Conservation (phyloP, 2,329 filamentous ascomycete species). For the Cytospora piceicola region DNA sequence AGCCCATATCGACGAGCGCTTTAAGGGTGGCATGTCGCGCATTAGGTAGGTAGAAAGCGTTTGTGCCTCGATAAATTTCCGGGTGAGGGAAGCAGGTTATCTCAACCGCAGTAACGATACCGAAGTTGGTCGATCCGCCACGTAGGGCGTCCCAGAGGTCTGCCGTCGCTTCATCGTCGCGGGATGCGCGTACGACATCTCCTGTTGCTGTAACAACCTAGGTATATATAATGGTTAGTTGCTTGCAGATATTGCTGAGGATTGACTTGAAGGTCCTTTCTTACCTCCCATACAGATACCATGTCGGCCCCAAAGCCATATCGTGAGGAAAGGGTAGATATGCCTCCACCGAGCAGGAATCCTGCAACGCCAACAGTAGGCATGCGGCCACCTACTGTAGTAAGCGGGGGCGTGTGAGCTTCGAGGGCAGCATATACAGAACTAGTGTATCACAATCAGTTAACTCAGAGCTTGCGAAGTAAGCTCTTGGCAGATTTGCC, state of each 20-base stretch:
- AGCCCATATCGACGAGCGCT: neutral
- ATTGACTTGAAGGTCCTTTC: neutral
- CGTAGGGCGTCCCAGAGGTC: constrained; percentile 5
- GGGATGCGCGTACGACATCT: constrained; percentile 11
- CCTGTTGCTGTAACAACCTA: constrained; percentile 16
- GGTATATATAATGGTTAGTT: neutral
- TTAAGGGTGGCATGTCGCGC: constrained; percentile 4
- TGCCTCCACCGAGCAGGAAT: constrained; percentile 19
- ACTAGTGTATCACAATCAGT: neutral
- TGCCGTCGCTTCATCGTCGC: constrained; percentile 3
- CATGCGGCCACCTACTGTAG: constrained; percentile 16
- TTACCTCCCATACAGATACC: constrained; percentile 17
- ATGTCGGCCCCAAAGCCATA: constrained; percentile 1
- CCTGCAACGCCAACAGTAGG: constrained; percentile 8
- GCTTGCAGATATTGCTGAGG: neutral
- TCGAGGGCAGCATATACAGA: constrained; percentile 16
- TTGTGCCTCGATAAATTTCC: neutral
- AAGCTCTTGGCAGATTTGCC: neutral
- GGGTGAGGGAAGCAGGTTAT: constrained; percentile 7
- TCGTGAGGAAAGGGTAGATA: constrained; percentile 8
- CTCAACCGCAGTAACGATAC: constrained; percentile 6
- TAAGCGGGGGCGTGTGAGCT: constrained; percentile 5
- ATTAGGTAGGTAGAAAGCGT: constrained; percentile 15
- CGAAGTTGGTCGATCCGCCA: constrained; percentile 16
- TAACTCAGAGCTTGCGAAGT: neutral